Conservation (phyloP, 176 grass and related monocot species). For the Oryza australiensis region DNA sequence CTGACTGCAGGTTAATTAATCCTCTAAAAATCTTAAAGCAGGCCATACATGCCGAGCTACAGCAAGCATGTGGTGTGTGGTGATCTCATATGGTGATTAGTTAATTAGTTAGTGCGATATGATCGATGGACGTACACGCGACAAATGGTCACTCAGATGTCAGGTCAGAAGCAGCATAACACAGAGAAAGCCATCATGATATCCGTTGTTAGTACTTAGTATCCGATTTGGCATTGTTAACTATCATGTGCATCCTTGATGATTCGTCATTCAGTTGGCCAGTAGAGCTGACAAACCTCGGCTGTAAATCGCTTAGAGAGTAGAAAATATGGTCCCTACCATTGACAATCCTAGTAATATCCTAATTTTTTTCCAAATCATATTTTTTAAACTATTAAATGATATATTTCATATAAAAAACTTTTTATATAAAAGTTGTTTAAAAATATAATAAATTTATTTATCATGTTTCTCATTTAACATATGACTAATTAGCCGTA, state of each 20-base stretch:
- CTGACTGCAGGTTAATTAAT: neutral
- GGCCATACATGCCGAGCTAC: too few relatives aligned
- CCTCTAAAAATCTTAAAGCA: conserved; percentile 32
- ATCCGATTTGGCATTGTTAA: conserved; percentile 5
- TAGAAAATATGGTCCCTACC: neutral
- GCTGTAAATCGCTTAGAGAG: neutral
- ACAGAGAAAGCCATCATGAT: neutral
- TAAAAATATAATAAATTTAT: too few relatives aligned
- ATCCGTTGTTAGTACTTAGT: too few relatives aligned
- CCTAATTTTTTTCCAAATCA: too few relatives aligned
- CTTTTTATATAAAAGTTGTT: too few relatives aligned
- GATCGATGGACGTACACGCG: neutral
- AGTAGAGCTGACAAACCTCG: neutral
- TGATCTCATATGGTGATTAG: conserved; percentile 23
- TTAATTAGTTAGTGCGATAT: conserved; percentile 25
- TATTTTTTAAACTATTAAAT: too few relatives aligned
- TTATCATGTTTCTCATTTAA: too few relatives aligned
- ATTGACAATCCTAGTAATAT: conserved; percentile 7
- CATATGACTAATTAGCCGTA: too few relatives aligned
- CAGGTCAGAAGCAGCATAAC: neutral
- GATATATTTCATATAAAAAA: too few relatives aligned
- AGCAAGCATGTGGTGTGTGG: conserved; percentile 30
- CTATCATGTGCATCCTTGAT: neutral
- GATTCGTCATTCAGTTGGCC: neutral
- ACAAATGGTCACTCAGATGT: neutral